phyloP scores from a whole-genome alignment of 1,284 basidiomycete species.

The Microbotryum lychnidis-dioicae region DNA sequence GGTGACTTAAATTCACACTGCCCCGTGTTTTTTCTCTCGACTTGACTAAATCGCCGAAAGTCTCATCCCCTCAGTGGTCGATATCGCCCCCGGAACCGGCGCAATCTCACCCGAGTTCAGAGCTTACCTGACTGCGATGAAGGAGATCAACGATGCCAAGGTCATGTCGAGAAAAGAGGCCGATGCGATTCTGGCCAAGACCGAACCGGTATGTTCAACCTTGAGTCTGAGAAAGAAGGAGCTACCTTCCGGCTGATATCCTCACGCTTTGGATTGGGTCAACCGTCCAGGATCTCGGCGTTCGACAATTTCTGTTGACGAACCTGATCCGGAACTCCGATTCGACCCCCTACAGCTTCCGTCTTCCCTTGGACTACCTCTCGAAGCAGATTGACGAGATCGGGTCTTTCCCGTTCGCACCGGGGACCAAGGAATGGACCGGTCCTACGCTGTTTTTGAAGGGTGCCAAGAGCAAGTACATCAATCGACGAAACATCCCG shows the following conservation, averaged over 20 bases:
- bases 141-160: slow-evolving; percentile 52
- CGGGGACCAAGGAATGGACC: slow-evolving; percentile 51
- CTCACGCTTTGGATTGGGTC: too few relatives aligned
- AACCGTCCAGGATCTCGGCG: slow-evolving; percentile 51
- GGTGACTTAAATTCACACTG: slow-evolving; percentile 17
- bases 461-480: slow-evolving; percentile 67
- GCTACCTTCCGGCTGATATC: not conserved
- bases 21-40: not conserved
- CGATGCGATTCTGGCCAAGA: slow-evolving; percentile 53
- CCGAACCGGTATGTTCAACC: slow-evolving; percentile 49
- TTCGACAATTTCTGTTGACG: slow-evolving; percentile 72
- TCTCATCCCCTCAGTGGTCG: slow-evolving; percentile 46
- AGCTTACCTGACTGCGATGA: slow-evolving; percentile 61
- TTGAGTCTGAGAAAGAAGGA: not conserved
- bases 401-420: slow-evolving; percentile 60
- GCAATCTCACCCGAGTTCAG: slow-evolving; percentile 57
- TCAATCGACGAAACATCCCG: slow-evolving; percentile 58
- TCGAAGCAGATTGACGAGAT: slow-evolving; percentile 55
- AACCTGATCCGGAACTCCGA: slow-evolving; percentile 51
- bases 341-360: slow-evolving; percentile 50
- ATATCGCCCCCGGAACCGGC: slow-evolving; percentile 65
- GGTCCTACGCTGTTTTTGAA: slow-evolving; percentile 67
- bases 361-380: slow-evolving; percentile 62
- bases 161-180: slow-evolving; percentile 58
- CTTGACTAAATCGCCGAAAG: not conserved